Percentiles rank a stretch among this genome's conserved stretches.
phyloP scores from a whole-genome alignment of 2,329 filamentous ascomycete species.

The Colletotrichum karsti region DNA sequence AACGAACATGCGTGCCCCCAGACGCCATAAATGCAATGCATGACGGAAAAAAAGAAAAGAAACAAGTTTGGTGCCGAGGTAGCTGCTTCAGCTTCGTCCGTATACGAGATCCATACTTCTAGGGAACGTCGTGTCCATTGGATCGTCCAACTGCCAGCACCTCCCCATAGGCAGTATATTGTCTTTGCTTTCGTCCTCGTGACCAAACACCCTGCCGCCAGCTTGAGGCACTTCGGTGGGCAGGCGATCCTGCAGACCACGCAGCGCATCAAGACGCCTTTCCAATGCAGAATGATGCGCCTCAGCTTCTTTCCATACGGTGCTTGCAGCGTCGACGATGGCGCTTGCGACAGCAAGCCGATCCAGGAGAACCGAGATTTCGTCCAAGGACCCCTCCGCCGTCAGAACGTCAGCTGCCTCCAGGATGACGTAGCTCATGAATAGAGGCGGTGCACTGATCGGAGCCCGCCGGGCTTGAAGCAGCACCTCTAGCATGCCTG shows the following conservation, averaged over 20 bases:
- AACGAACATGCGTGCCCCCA: not conserved
- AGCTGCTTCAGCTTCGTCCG: conserved; percentile 12
- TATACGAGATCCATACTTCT: conserved; percentile 49
- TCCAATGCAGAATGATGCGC: conserved; percentile 58
- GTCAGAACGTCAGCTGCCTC: conserved; percentile 74
- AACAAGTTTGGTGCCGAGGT: not conserved
- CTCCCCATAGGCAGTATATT: conserved; percentile 32
- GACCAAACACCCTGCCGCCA: conserved; percentile 40
- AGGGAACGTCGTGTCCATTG: conserved; percentile 45
- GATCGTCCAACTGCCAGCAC: conserved; percentile 45
- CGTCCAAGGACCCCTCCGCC: conserved; percentile 62
- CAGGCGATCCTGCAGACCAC: conserved; percentile 41
- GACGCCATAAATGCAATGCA: conserved; percentile 22
- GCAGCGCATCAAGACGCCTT: conserved; percentile 43
- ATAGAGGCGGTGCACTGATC: conserved; percentile 62
- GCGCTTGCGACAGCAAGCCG: conserved; percentile 61
- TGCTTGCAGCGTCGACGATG: conserved; percentile 63
- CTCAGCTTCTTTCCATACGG: conserved; percentile 67
- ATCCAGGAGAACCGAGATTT: conserved; percentile 60
- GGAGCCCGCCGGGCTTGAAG: conserved; percentile 40
- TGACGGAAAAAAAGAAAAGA: not conserved
- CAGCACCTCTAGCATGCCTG: conserved; percentile 49
- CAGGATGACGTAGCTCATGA: conserved; percentile 68
- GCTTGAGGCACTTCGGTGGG: conserved; percentile 36
- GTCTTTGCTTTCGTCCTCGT: conserved; percentile 36